Percentiles rank a stretch among this genome's conserved stretches.
phyloP scores from a whole-genome alignment of 345 rosid genomes.

The Eucalyptus polybractea region DNA sequence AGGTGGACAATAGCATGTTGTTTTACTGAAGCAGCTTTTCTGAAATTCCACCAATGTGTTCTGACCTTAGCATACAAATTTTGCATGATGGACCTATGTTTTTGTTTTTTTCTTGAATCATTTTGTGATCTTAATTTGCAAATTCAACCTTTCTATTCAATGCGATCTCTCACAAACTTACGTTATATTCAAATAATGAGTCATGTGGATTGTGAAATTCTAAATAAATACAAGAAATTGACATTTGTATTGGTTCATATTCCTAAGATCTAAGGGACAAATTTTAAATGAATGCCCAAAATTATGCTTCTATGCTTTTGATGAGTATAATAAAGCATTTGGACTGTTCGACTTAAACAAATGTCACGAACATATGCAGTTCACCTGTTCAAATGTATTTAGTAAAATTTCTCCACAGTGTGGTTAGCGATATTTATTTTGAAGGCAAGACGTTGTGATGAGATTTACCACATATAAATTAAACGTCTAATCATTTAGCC shows the following conservation, averaged over 20 bases:
- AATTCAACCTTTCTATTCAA: background rate
- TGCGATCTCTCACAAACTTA: background rate
- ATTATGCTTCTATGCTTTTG: background rate
- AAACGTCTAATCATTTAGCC: no score
- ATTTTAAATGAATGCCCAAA: background rate
- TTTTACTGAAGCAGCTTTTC: background rate
- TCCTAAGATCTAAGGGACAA: background rate
- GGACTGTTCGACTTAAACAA: no score
- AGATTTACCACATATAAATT: no score
- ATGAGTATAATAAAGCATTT: background rate
- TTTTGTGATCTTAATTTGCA: background rate
- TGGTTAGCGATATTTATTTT: no score
- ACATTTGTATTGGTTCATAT: no score
- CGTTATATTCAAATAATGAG: background rate
- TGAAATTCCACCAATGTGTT: background rate
- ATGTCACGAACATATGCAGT: no score
- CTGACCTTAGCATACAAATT: background rate
- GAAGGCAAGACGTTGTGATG: no score
- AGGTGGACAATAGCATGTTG: background rate
- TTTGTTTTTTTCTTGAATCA: background rate
- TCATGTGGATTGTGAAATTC: background rate
- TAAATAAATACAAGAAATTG: background rate
- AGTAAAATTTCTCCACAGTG: no score
- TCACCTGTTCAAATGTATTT: no score
- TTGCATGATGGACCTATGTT: background rate